A percentile compares a stretch with the other conserved stretches of the same genome.
Conservation (phyloP, 83 land plant species). For the Thuja plicata region DNA sequence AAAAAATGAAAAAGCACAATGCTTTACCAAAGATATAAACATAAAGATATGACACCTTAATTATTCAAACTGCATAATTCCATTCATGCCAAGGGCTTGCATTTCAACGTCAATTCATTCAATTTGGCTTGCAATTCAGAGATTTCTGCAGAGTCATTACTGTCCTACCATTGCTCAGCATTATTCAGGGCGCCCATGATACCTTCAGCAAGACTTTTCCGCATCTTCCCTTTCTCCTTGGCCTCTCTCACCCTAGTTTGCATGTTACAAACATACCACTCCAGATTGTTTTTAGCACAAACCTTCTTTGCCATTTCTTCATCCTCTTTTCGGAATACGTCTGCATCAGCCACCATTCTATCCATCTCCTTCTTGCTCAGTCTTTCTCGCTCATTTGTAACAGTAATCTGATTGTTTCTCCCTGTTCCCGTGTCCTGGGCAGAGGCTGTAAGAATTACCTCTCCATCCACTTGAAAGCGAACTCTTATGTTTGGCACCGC, state of each 20-base stretch:
- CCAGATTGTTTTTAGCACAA: too few species aligned
- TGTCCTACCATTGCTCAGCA: slow-evolving; percentile 13
- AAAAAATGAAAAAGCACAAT: too few species aligned
- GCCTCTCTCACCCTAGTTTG: neutral
- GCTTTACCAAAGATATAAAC: too few species aligned
- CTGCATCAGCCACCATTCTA: too few species aligned
- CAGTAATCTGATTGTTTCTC: neutral
- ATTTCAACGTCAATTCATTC: slow-evolving; percentile 14
- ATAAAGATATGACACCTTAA: too few species aligned
- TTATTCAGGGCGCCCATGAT: slow-evolving; percentile 16
- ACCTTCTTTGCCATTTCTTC: too few species aligned
- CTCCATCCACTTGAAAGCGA: neutral
- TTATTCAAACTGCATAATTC: too few species aligned
- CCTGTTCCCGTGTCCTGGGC: slow-evolving; percentile 23
- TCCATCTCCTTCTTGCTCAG: too few species aligned
- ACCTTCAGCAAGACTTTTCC: neutral
- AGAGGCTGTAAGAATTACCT: slow-evolving; percentile 26
- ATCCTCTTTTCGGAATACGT: too few species aligned
- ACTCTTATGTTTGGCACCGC: too few species aligned
- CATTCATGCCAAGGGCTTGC: neutral
- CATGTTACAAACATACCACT: neutral
- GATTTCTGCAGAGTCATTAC: slow-evolving; percentile 15
- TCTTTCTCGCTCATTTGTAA: neutral
- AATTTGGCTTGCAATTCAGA: slow-evolving; percentile 24
- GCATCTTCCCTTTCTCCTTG: neutral